A percentile compares a stretch with the other conserved stretches of the same genome.
Evolutionary conservation across 2,329 filamentous ascomycete genomes (phyloP).

Genomic region (Aurifilum marmelostoma): DNA sequence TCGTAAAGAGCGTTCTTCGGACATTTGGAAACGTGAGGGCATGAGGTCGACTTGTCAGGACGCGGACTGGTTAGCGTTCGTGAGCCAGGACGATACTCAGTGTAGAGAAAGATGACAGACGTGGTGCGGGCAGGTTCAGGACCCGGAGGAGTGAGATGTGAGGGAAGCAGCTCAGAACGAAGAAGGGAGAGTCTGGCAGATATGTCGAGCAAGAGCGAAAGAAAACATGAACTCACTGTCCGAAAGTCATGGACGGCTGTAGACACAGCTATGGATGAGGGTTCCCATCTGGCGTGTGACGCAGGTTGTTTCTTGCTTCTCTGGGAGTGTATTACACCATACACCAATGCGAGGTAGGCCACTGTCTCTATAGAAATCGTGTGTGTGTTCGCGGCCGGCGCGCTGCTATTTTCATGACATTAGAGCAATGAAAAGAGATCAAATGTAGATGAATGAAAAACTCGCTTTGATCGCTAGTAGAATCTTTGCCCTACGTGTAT

Average conservation of each 20-base stretch:
- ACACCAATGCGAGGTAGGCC: neutral
- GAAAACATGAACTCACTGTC: neutral
- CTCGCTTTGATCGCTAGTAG: neutral
- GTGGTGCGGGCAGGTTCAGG: neutral
- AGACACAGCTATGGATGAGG: neutral
- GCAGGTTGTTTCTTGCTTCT: neutral
- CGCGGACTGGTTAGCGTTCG: neutral
- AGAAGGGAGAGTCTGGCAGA: neutral
- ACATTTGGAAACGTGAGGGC: neutral
- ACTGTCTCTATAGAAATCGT: neutral
- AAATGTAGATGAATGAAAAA: neutral
- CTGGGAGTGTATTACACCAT: neutral
- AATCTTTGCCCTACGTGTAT: neutral
- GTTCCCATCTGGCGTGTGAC: neutral
- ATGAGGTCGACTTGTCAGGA: neutral
- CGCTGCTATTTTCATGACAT: neutral
- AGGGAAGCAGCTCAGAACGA: neutral
- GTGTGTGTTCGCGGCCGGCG: neutral
- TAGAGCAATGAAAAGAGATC: neutral
- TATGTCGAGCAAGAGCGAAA: neutral
- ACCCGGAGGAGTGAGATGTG: neutral
- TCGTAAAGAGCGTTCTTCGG: slow-evolving; percentile 12
- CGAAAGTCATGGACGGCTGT: neutral
- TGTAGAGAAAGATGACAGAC: neutral
- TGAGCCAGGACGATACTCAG: neutral